phyloP scores from a whole-genome alignment of 345 rosid species.

The Sonneratia caseolaris region DNA sequence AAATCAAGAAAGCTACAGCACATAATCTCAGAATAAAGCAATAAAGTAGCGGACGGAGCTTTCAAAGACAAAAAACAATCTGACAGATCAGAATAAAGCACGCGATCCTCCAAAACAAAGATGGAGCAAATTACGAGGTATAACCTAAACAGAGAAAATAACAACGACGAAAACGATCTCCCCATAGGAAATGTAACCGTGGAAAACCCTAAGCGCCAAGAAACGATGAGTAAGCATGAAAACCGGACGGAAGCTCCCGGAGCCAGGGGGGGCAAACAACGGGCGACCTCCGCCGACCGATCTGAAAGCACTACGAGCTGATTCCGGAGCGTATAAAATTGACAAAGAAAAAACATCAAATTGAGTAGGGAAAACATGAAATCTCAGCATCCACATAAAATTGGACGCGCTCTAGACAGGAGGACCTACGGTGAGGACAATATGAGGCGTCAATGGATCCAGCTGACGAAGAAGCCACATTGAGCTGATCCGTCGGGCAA shows the following conservation, averaged over 20 bases:
- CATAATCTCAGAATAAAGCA: not conserved
- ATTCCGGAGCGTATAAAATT: not conserved
- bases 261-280: not conserved
- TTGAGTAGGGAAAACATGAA: not conserved
- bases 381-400: not conserved
- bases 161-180: not conserved
- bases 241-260: not conserved
- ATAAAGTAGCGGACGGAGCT: not conserved
- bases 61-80: not conserved
- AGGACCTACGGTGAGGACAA: slow-evolving; percentile 2
- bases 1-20: not conserved
- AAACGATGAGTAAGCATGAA: not conserved
- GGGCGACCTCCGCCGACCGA: not conserved
- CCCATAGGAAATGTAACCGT: not conserved
- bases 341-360: not conserved
- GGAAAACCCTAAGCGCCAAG: not conserved
- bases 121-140: not conserved
- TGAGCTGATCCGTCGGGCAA: not conserved
- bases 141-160: not conserved
- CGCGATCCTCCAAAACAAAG: not conserved
- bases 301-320: not conserved
- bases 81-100: not conserved
- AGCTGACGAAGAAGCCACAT: slow-evolving; percentile 4
- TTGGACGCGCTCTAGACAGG: not conserved
- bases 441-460: not conserved